Evolutionary conservation across 78 protist genomes (phyloP), one percentile per base, ranked within the genome.

Genomic region (Acrasis kona): DNA sequence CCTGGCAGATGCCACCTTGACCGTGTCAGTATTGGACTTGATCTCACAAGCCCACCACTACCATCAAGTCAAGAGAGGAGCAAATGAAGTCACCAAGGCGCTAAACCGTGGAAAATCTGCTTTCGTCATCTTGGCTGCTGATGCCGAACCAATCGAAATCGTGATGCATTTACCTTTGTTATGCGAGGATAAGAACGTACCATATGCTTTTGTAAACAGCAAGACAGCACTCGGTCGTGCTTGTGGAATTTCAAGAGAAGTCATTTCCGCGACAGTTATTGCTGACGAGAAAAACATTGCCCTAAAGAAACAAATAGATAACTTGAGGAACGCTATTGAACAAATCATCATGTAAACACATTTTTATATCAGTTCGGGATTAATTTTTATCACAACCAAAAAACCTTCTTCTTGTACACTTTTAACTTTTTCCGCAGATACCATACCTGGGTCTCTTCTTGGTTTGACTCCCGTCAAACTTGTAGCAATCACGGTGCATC

Each of bases 151-250:
- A 61, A 77, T 97, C 9, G 99, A 97, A 84, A 97, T 97, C 39
- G 88, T 97, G 9, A 79, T 97, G 27, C 99, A 96, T 91, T 82
- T 97, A 7, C 99, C 99, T 29, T 92, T 96, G 10, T 89, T 97
- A 36, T 96, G 99, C 82, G 99, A 97, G 84, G 98, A 96, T 89
- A 97, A 83, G 93, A 94, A 95, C 84, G 96, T 94, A 36, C 99
- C 99, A 58, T 96, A 95, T 90, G 95, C 96, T 36, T 96, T 93
- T 29, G 98, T 97, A 32, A 92, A 95, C 39, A 83, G 91, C 35
- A 89, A 89, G 88, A 64, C 66, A 10, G 96, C 92, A 5, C 91
- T 97, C 5, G 99, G 99, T 39, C 92, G 99, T 37, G 96, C 98
- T 8, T 90, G 96, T 86, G 97, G 97, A 28, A 96, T 97, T 34